phyloP scores from a whole-genome alignment of 257 asterid species.

The Jacaranda mimosifolia region DNA sequence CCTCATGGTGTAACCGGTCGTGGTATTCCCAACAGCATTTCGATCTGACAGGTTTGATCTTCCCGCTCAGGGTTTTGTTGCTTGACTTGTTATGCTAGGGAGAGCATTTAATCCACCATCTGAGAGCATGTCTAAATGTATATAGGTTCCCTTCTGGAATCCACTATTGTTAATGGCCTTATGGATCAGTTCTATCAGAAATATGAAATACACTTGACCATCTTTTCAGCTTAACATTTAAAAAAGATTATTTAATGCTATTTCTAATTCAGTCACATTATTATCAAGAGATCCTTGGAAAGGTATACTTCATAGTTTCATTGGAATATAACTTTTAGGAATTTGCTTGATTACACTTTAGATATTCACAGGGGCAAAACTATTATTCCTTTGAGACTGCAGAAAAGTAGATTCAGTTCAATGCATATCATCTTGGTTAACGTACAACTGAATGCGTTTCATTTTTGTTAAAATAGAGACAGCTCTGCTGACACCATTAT shows the following conservation, averaged over 20 bases:
- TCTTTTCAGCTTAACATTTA: constrained; percentile 5
- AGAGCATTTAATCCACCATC: not conserved
- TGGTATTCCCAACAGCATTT: constrained; percentile 89
- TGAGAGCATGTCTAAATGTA: not conserved
- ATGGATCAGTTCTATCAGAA: not conserved
- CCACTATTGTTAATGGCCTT: not conserved
- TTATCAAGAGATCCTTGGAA: not conserved
- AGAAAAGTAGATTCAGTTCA: constrained; percentile 1
- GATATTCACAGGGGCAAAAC: not conserved
- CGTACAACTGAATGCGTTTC: not conserved
- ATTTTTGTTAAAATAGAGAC: not conserved
- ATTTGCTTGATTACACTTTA: not conserved
- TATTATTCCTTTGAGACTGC: not conserved
- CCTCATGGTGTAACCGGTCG: constrained; percentile 86
- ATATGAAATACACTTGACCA: not conserved
- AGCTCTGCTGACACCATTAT: constrained; percentile 24
- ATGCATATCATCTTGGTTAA: constrained; percentile 6
- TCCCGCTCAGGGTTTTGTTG: constrained; percentile 5
- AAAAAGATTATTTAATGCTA: not conserved
- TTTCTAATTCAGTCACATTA: not conserved
- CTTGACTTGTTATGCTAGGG: not conserved
- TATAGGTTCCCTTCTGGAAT: not conserved
- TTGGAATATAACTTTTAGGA: not conserved
- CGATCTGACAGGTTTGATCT: constrained; percentile 55
- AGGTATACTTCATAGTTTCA: constrained; percentile 10